A percentile compares a stretch with the other conserved stretches of the same genome.
Evolutionary conservation across 805 yeast species (phyloP).

Genomic region (Priceomyces haplophilus): DNA sequence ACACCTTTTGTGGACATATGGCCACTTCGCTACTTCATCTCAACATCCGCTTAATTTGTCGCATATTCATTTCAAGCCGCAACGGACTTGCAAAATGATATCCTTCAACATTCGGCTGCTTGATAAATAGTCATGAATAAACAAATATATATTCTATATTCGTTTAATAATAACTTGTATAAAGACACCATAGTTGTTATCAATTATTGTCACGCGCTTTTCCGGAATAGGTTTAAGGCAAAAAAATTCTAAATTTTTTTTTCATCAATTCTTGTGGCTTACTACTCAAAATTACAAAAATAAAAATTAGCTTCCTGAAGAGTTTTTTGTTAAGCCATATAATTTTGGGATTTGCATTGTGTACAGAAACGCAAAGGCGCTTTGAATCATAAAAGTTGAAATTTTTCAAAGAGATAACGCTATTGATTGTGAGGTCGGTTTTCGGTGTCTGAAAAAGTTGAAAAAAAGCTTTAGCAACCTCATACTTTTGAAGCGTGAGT

Average conservation of each 20-base stretch:
- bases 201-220: background rate
- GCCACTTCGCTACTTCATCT: background rate
- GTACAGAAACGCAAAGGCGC: background rate
- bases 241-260: background rate
- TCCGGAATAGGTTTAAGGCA: background rate
- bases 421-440: background rate
- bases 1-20: background rate
- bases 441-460: background rate
- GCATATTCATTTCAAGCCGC: background rate
- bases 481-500: background rate
- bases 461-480: background rate
- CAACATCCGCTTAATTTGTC: background rate
- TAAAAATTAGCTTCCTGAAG: background rate
- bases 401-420: background rate
- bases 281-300: background rate
- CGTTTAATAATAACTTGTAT: too few species aligned
- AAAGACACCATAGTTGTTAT: background rate
- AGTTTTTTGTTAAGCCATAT: background rate
- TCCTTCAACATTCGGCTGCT: background rate
- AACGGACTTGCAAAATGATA: background rate
- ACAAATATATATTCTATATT: background rate
- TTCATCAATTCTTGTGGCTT: conserved; percentile 2
- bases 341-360: background rate
- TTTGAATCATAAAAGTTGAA: background rate
- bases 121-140: background rate